Base-by-base conservation (phyloP, 352 stramenopile genomes). In the Phytophthora uliginosa region DNA sequence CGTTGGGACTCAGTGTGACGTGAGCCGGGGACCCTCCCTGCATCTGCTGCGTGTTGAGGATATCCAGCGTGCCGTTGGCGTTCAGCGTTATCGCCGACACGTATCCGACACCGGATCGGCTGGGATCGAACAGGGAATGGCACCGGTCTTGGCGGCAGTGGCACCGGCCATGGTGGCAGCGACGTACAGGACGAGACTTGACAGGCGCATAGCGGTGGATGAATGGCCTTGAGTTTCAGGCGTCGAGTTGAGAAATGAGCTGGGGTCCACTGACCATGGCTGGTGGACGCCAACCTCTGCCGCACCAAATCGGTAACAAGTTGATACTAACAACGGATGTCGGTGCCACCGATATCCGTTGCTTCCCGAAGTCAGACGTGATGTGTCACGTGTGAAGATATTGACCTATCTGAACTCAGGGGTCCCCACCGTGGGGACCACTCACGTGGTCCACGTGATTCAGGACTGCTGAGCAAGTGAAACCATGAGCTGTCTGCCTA, bases 31-130 rank as follows among this genome's bases (percentile, higher is more conserved):
- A 76, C 2, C 50, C 62, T 24, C 84, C 84, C 20, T 64, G 73
- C 20, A 84, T 87, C 58, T 82, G 75, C 31, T 76, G 57, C 13
- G 73, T 61, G 66, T 86, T 88, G 12, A 89, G 71, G 33, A 85
- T 47, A 9, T 73, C 77, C 10, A 89, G 56, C 7, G 66, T 61
- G 7, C 73, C 74, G 26, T 77, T 68, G 2, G 62, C 42, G 17
- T 69, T 76, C 12, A 83, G 24, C 15, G 63, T 63, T 33, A 89
- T 61, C 1, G 84, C 80, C 7, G 69, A 72, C 33, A 89, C 71
- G 65, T 78, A 88, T 22, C 81, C 84, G 3, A 80, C 83, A 3
- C 40, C 48, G 50, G 24, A 82, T 59, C 42, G 50, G 65, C 13
- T 66, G 56, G 1, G 20, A 13, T 69, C 15, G 28, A 34, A 8